Evolutionary conservation across 148 eudicot genomes (phyloP).

Genomic region (Amaranthus cruentus): DNA sequence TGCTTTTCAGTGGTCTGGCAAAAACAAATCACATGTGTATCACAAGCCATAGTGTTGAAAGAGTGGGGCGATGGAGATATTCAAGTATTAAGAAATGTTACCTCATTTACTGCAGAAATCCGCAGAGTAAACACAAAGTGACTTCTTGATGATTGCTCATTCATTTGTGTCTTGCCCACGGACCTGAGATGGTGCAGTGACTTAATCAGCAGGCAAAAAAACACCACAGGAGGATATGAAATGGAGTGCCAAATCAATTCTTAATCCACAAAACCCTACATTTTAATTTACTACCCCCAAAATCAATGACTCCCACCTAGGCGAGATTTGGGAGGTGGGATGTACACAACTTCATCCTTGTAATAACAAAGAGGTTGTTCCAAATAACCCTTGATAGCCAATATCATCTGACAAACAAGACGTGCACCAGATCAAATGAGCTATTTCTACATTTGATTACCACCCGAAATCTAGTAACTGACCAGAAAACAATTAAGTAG

Average conservation of each 20-base stretch:
- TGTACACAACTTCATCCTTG: too few relatives aligned
- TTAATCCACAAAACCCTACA: too few relatives aligned
- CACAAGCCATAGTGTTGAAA: background rate
- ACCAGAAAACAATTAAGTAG: too few relatives aligned
- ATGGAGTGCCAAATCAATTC: background rate
- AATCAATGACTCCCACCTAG: too few relatives aligned
- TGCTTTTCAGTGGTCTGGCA: constrained; percentile 73
- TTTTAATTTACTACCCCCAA: too few relatives aligned
- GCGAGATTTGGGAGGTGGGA: too few relatives aligned
- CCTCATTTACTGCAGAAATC: constrained; percentile 72
- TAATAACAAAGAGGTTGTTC: too few relatives aligned
- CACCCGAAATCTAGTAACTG: too few relatives aligned
- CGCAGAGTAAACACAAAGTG: constrained; percentile 79
- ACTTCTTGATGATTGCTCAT: constrained; percentile 84
- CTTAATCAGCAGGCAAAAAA: background rate
- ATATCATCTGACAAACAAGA: background rate
- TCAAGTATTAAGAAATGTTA: constrained; percentile 10
- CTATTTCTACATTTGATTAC: too few relatives aligned
- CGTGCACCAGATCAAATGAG: too few relatives aligned
- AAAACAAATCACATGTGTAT: background rate
- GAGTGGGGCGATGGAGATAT: background rate
- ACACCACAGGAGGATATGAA: background rate
- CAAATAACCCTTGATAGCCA: background rate
- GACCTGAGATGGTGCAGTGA: constrained; percentile 35
- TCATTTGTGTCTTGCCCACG: constrained; percentile 76